phyloP scores from a whole-genome alignment of 805 yeast genomes.

The Lachancea sp. region DNA sequence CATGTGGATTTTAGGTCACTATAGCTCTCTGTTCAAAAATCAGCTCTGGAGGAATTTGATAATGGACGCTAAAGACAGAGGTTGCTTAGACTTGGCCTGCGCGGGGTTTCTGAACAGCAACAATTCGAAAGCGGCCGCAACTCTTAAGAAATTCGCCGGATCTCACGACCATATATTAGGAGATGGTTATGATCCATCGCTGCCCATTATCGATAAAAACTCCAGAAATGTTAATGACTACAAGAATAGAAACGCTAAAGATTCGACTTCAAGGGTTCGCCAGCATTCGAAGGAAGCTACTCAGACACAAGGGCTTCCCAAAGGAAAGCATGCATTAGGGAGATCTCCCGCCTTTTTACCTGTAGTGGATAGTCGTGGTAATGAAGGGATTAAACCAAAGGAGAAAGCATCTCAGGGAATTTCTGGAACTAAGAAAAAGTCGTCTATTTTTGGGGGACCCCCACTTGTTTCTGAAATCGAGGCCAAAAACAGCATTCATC shows the following conservation, averaged over 20 bases:
- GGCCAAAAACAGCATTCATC: not conserved
- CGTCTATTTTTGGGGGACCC: conserved; percentile 30
- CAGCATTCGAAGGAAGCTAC: not conserved
- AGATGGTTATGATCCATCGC: conserved; percentile 11
- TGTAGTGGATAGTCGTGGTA: not conserved
- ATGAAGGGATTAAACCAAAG: not conserved
- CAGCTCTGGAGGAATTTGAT: conserved; percentile 69
- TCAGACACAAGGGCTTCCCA: not conserved
- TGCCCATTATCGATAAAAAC: too few species aligned
- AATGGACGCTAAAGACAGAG: conserved; percentile 53
- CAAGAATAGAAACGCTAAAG: too few species aligned
- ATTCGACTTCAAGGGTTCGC: too few species aligned
- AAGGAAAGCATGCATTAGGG: not conserved
- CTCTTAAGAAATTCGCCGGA: conserved; percentile 13
- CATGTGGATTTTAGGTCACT: conserved; percentile 86
- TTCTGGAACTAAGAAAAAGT: conserved; percentile 27
- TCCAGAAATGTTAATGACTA: too few species aligned
- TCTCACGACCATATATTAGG: conserved; percentile 10
- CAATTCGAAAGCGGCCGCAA: conserved; percentile 15
- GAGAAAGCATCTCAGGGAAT: not conserved
- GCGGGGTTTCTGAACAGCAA: conserved; percentile 25
- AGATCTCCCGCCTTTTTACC: not conserved
- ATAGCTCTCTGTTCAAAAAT: conserved; percentile 55
- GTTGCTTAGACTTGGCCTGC: conserved; percentile 24
- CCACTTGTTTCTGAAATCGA: conserved; percentile 10